Base-by-base conservation (phyloP, 768 basidiomycete species). In the Termitomyces sp. region DNA sequence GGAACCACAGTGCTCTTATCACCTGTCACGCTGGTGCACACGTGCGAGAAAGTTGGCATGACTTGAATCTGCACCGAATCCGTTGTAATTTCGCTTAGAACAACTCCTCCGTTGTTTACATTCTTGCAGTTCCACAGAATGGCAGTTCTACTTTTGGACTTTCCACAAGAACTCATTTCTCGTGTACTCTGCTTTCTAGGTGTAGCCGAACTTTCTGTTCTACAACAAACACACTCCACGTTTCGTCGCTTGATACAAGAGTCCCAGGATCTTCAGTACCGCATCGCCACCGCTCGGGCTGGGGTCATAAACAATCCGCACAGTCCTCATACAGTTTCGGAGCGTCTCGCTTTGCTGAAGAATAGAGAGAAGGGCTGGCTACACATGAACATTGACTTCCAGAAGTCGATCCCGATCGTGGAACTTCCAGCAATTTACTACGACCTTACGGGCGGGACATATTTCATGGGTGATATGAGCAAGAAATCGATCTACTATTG, bases 391-490 rank as follows among this genome's bases (percentile, higher is more conserved):
- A 61, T 71, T 3, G 58, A 64, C 5, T 77, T 73, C 47, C 61
- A 61, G 6, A 64, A 49, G 36, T 57, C 49, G 1, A 59, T 78
- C 6, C 62, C 62, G 2, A 69, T 76, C 7, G 52, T 56, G 3
- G 70, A 74, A 36, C 30, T 45, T 0, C 63, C 73, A 0, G 73
- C 73, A 18, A 75, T 80, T 39, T 79, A 78, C 52, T n/a, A n/a
- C n/a, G 77, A 80, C 57, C 65, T 80, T 7, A 71, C 71, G 1
- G 76, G 70, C 0, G 76, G 77, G 2, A n/a, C n/a, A n/a, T n/a
- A n/a, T n/a, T n/a, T n/a, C n/a, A n/a, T n/a, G n/a, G n/a, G n/a
- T n/a, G n/a, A 65, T 73, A 2, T n/a, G 9, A 60, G 59, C 5
- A 52, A 64, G 37, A 62, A 52, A 16, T 58, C 61, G 9, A 59